Evolutionary conservation across 2,329 filamentous ascomycete species (phyloP).

Genomic region (Cadophora gregata): DNA sequence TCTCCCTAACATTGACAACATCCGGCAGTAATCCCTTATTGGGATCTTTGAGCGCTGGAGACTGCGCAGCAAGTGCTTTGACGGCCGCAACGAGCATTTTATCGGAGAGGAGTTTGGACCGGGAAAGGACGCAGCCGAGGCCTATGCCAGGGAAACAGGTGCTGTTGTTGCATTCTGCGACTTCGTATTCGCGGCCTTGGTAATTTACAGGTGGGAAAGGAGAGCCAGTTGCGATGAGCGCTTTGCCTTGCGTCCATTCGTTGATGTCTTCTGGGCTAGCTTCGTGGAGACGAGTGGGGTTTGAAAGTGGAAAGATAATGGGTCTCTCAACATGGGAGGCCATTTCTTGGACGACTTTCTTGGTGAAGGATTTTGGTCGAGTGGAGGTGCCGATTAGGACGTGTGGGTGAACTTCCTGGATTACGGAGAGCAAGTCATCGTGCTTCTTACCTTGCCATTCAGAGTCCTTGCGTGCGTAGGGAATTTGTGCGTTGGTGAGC

Average conservation of each 20-base stretch:
- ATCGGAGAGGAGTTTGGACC: constrained; percentile 71
- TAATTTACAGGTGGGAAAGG: constrained; percentile 78
- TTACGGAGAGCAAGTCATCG: constrained; percentile 66
- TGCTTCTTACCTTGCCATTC: constrained; percentile 67
- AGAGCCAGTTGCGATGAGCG: constrained; percentile 81
- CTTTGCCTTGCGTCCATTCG: constrained; percentile 78
- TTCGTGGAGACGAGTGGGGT: constrained; percentile 84
- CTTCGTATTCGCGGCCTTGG: constrained; percentile 54
- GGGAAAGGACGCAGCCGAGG: constrained; percentile 75
- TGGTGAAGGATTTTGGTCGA: constrained; percentile 74
- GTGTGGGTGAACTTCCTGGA: constrained; percentile 76
- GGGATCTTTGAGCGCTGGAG: constrained; percentile 70
- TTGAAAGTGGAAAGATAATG: constrained; percentile 82
- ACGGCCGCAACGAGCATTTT: constrained; percentile 84
- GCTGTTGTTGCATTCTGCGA: constrained; percentile 88
- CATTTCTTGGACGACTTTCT: constrained; percentile 78
- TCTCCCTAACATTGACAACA: constrained; percentile 73
- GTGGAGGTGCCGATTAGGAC: constrained; percentile 87
- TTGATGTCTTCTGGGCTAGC: constrained; percentile 78
- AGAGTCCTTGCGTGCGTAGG: constrained; percentile 67
- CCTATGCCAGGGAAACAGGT: constrained; percentile 87
- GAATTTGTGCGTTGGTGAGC: constrained; percentile 69
- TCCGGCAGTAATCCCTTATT: constrained; percentile 75
- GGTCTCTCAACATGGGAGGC: constrained; percentile 72
- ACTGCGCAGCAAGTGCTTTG: constrained; percentile 71